Base-by-base conservation (phyloP, 2,329 filamentous ascomycete species). In the Daldinia sp. region DNA sequence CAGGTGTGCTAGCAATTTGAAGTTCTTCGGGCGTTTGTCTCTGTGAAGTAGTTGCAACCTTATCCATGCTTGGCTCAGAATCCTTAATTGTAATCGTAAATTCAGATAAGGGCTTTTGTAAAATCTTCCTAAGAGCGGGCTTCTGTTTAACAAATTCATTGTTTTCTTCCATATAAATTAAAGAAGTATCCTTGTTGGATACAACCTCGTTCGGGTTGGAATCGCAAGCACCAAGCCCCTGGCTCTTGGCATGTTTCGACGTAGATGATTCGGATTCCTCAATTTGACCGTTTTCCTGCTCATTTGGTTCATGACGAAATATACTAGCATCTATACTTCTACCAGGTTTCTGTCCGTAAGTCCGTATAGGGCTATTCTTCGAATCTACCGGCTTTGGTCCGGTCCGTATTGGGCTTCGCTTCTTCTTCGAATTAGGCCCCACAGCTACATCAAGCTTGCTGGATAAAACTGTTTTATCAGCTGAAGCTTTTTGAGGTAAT, bases 371-470 rank as follows among this genome's bases (percentile, higher is more conserved):
- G 13, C 17, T 27, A 37, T 30, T 51, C 34, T 51, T 45, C n/a
- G 29, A 6, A 17, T 30, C 55, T 37, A n/a, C 27, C 3, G 49
- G 15, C 17, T 56, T 52, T n/a, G 47, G 32, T 30, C 19, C 49
- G 4, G 59, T 55, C 2, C 53, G 49, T 13, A 53, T 37, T 35
- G 61, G 58, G n/a, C 61, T 63, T 17, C 63, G 60, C 61, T 67
- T 70, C 59, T 62, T 70, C 49, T 63, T 67, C 19, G 63, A 66
- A 37, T 68, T 67, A 0, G 65, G 50, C 3, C 58, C 56, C 49
- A 60, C 35, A 9, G 21, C 29, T 3, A 21, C 13, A n/a, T 43
- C n/a, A 25, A 19, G 11, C 9, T 9, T n/a, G 2, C 4, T n/a
- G 8, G n/a, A 49, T 7, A 34, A 48, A 5, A 10, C 15, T 43